Evolutionary conservation across 139 green algal genomes (phyloP).

Genomic region (Zygnema cylindricum): DNA sequence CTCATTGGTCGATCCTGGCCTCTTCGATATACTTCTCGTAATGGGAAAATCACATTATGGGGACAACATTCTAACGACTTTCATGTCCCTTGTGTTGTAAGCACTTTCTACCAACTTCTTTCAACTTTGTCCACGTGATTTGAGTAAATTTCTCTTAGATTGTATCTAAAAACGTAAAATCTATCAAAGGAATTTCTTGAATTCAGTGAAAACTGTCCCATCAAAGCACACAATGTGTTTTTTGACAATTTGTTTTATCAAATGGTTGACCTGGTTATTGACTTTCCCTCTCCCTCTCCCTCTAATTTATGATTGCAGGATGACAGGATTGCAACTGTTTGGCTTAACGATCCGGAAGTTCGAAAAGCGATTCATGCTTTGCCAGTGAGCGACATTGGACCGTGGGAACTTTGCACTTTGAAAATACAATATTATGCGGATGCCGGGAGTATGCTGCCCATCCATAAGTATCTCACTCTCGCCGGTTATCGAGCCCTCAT

Average conservation of each 20-base stretch:
- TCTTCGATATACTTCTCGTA: constrained; percentile 55
- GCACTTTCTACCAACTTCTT: too few species aligned
- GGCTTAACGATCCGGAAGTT: constrained; percentile 73
- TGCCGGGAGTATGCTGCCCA: constrained; percentile 71
- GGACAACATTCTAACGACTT: constrained; percentile 54
- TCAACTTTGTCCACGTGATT: too few species aligned
- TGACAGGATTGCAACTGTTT: constrained; percentile 57
- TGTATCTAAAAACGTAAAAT: too few species aligned
- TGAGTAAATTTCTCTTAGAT: too few species aligned
- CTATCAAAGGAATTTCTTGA: too few species aligned
- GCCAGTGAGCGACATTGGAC: constrained; percentile 43
- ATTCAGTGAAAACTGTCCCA: too few species aligned
- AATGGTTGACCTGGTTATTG: too few species aligned
- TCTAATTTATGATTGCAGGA: constrained; percentile 11
- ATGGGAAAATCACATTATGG: constrained; percentile 64
- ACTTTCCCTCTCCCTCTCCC: too few species aligned
- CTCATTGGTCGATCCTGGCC: constrained; percentile 61
- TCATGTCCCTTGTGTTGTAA: constrained; percentile 34
- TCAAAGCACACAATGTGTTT: too few species aligned
- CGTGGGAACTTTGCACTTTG: constrained; percentile 57
- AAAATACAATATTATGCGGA: constrained; percentile 72
- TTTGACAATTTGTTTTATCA: too few species aligned
- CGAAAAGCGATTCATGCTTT: constrained; percentile 71
- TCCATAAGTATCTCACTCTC: constrained; percentile 68
- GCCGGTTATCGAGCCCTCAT: constrained; percentile 74